phyloP scores from a whole-genome alignment of 768 basidiomycete genomes.

The Russula griseocarnosa region DNA sequence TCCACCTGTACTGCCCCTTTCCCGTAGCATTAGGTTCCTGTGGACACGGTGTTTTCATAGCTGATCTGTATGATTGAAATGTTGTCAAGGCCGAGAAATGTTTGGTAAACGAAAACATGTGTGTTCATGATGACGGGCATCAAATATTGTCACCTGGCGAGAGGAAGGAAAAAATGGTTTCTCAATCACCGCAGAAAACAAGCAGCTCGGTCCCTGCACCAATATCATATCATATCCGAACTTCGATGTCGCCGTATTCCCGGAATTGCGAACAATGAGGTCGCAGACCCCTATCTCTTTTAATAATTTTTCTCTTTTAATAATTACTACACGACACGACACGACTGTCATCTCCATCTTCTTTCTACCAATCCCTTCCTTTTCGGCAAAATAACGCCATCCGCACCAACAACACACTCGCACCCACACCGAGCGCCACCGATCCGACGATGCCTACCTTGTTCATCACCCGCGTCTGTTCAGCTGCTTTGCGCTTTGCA shows the following conservation, averaged over 20 bases:
- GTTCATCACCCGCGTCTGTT: slow-evolving; percentile 64
- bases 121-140: slow-evolving; percentile 19
- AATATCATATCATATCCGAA: slow-evolving; percentile 26
- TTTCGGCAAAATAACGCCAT: slow-evolving; percentile 29
- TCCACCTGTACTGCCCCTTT: slow-evolving; percentile 26
- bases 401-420: slow-evolving; percentile 23
- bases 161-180: slow-evolving; percentile 12
- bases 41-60: slow-evolving; percentile 31
- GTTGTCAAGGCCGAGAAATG: slow-evolving; percentile 24
- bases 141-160: slow-evolving; percentile 15
- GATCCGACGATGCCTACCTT: slow-evolving; percentile 38
- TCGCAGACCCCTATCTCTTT: slow-evolving; percentile 26
- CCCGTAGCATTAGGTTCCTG: slow-evolving; percentile 28
- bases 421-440: slow-evolving; percentile 20
- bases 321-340: slow-evolving; percentile 13
- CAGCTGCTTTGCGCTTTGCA: slow-evolving; percentile 62
- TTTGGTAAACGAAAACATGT: slow-evolving; percentile 10
- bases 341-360: slow-evolving; percentile 5
- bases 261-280: slow-evolving; percentile 20
- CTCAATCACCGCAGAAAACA: slow-evolving; percentile 27
- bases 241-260: slow-evolving; percentile 24
- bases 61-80: slow-evolving; percentile 28
- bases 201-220: slow-evolving; percentile 19
- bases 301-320: not conserved
- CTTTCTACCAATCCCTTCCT: slow-evolving; percentile 25